Base-by-base conservation (phyloP, 176 grass and related monocot genomes). In the Alopecurus myosuroides region DNA sequence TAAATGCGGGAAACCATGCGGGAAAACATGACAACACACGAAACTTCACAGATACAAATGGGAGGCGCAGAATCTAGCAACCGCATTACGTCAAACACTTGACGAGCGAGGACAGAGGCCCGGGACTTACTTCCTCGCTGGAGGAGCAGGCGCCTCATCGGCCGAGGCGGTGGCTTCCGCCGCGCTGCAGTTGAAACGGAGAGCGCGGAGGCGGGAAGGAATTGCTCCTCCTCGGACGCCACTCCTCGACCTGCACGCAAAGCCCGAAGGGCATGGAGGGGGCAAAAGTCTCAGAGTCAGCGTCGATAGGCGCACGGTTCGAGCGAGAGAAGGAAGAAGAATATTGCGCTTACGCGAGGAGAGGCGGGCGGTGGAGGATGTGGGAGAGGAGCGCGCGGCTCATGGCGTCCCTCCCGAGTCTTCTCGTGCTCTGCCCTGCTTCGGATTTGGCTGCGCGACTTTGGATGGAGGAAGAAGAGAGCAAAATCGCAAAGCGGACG, bases 301-400 rank as follows among this genome's bases (percentile, higher is more conserved):
- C 44, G 23, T 22, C 11, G 53, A 74, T 22, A 69, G 35, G 75
- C 53, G 3, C 11, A 63, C 60, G 7, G 77, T 39, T 18, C 40
- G 53, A 8, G 28, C 23, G 68, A 3, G 45, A 25, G 35, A 7
- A 12, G 14, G 56, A 37, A 20, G 10, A 5, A 30, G 42, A 40
- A 23, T 26, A 76, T 31, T 4, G 28, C 22, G n/a, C 55, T 56
- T 90, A 90, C 84, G 80, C 37, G 80, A 90, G 64, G 72, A 82
- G 82, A 11, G 86, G 90, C 65, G 86, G 90, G 53, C 64, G 72
- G 77, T 77, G 90, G 78, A 91, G 86, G 78, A 85, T 56, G 34
- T 90, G 88, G 37, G 84, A 78, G 75, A 90, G 88, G 48, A 90
- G 80, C 66, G 88, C 74, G 80, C 88, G 84, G 75, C 88, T 90